These are phyloP conservation scores for Streptanthus diversifolius DNA, from an alignment of 345 rosid species.

Conservation along the genomic window DNA sequence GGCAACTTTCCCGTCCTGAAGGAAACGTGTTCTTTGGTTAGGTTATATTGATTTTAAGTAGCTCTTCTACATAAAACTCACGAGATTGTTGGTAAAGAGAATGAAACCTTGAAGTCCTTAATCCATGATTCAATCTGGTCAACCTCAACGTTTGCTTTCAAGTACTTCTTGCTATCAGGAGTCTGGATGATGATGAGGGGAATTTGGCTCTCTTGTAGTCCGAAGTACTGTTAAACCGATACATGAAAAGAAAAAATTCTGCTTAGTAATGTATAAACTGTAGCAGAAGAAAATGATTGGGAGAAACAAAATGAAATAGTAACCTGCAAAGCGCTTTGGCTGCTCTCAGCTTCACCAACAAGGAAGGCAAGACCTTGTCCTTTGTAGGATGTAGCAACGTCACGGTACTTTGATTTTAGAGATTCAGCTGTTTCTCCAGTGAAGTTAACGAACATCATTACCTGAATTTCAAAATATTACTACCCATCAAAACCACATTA, in stretches of 20 bases:
- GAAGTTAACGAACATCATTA: slow-evolving; percentile 80
- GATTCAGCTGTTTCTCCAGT: slow-evolving; percentile 55
- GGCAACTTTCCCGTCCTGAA: slow-evolving; percentile 81
- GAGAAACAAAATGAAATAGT: slow-evolving; percentile 1
- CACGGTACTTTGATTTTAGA: slow-evolving; percentile 58
- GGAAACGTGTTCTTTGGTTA: slow-evolving; percentile 26
- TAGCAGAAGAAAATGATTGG: not conserved
- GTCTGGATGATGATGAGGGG: slow-evolving; percentile 78
- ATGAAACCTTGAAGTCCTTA: slow-evolving; percentile 73
- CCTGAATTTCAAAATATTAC: slow-evolving; percentile 42
- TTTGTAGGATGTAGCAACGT: slow-evolving; percentile 67
- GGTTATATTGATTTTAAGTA: not conserved
- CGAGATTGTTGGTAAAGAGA: slow-evolving; percentile 8
- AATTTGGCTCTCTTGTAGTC: slow-evolving; percentile 72
- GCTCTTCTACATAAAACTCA: not conserved
- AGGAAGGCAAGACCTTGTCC: slow-evolving; percentile 69
- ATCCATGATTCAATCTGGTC: slow-evolving; percentile 78
- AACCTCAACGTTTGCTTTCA: slow-evolving; percentile 63
- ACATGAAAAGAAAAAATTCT: not conserved
- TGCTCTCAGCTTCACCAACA: slow-evolving; percentile 79
- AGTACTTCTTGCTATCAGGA: slow-evolving; percentile 63
- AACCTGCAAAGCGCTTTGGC: slow-evolving; percentile 92
- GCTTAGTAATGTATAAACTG: slow-evolving; percentile 1
- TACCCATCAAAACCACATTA: not conserved
- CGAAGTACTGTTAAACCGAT: slow-evolving; percentile 70